These are phyloP conservation scores for Sporothrix euskadiensis DNA, from an alignment of 2,329 filamentous ascomycete genomes.

Conservation along the genomic window DNA sequence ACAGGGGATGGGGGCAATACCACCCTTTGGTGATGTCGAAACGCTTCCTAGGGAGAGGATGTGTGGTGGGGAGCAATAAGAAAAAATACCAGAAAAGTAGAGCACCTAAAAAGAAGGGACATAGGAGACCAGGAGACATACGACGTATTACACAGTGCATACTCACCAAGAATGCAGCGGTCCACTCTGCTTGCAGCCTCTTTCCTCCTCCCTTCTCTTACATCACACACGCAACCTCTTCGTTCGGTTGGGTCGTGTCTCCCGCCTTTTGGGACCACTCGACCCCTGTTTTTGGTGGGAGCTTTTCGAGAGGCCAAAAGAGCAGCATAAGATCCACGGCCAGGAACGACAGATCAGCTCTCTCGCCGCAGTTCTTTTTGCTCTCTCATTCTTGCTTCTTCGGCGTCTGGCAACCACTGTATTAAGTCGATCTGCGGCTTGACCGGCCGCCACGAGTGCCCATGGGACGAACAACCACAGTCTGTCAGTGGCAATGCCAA, in stretches of 20 bases:
- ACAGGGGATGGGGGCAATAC: conserved; percentile 14
- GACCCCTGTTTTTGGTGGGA: background rate
- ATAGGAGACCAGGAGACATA: background rate
- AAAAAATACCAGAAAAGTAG: background rate
- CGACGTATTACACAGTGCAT: too few species aligned
- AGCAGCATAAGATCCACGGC: conserved; percentile 17
- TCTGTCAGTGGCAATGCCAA: background rate
- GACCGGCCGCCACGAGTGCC: background rate
- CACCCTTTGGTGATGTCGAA: conserved; percentile 8
- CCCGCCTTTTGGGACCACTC: background rate
- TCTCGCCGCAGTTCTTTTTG: background rate
- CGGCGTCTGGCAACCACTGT: background rate
- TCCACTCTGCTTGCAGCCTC: background rate
- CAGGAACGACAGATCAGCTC: conserved; percentile 12
- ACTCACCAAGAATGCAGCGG: background rate
- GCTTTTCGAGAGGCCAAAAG: background rate
- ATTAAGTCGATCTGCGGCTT: background rate
- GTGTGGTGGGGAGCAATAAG: background rate
- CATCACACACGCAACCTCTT: conserved; percentile 12
- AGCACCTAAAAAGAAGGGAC: background rate
- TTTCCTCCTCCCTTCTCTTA: background rate
- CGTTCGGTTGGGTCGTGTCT: background rate
- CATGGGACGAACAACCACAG: conserved; percentile 8
- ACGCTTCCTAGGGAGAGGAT: conserved; percentile 5
- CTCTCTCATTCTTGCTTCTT: background rate